phyloP scores from a whole-genome alignment of 345 rosid genomes.

The Carallia brachiata region DNA sequence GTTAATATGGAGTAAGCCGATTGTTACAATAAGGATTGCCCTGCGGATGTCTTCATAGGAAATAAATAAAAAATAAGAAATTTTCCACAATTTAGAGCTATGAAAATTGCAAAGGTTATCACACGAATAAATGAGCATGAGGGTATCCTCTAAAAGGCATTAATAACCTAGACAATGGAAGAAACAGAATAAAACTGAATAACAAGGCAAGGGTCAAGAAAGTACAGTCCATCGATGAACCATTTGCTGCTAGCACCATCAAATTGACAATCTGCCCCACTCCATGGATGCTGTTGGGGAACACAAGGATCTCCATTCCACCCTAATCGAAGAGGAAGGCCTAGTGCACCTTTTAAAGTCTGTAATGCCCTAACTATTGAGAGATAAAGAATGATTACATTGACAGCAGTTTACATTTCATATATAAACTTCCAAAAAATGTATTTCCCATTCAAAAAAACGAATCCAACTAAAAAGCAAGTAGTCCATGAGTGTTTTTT shows the following conservation, averaged over 20 bases:
- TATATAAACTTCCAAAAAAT: conserved; percentile 7
- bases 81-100: neutral
- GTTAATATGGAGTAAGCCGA: no score
- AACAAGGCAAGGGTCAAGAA: conserved; percentile 27
- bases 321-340: conserved; percentile 86
- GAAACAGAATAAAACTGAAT: conserved; percentile 12
- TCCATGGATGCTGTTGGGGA: conserved; percentile 99
- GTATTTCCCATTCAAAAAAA: conserved; percentile 1
- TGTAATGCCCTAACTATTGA: conserved; percentile 70
- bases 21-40: no score
- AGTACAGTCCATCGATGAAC: conserved; percentile 98
- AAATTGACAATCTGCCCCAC: conserved; percentile 79
- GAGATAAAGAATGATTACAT: conserved; percentile 24
- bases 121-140: neutral
- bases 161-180: neutral
- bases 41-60: no score
- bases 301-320: conserved; percentile 99
- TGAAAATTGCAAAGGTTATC: neutral
- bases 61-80: no score
- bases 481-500: neutral
- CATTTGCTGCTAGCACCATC: conserved; percentile 66
- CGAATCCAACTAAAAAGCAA: neutral
- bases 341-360: conserved; percentile 61
- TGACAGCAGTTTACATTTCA: conserved; percentile 12
- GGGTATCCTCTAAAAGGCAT: neutral